Base-by-base conservation (phyloP, 345 rosid genomes). In the Trapa incisa region DNA sequence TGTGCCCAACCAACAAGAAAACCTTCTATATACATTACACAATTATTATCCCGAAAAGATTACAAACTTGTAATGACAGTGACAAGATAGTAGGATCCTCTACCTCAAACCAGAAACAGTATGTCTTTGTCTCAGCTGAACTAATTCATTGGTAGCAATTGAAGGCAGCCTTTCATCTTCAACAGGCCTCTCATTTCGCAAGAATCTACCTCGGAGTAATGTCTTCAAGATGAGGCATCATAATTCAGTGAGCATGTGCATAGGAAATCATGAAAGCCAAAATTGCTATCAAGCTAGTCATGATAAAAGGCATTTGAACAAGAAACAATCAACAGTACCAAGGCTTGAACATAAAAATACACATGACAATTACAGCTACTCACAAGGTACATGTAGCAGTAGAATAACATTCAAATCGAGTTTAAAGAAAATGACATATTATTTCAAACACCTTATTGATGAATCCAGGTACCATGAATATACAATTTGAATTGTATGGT, bases 31-130 rank as follows among this genome's bases (percentile, higher is more conserved):
- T 16, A 7, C 32, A 53, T 53, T 50, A 9, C 32, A 3, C 58
- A 17, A 4, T 53, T 53, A 53, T 17, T 53, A 15, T 53, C 32
- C 29, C n/a, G 58, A 53, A 17, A 53, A 16, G 16, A 16, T 53
- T 2, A 53, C 4, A 6, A 53, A 53, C 32, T 1, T 53, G 2
- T 5, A n/a, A 53, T 10, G 38, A 52, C 62, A n/a, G 4, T 22
- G 12, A 6, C 32, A 16, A 16, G 5, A 22, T 6, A 32, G 37
- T 38, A 4, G 33, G 38, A 58, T 32, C 16, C 13, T 37, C 71
- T 83, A 91, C 99, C 99, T 87, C 76, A 91, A 81, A 70, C 96
- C 97, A 68, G 97, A 94, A 68, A 94, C 97, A 39, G 97, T 85
- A 71, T 89, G 91, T 5, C 90, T 84, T 73, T 85, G 96, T 74